phyloP scores from a whole-genome alignment of 2,329 filamentous ascomycete species.

The Phoma sp. region DNA sequence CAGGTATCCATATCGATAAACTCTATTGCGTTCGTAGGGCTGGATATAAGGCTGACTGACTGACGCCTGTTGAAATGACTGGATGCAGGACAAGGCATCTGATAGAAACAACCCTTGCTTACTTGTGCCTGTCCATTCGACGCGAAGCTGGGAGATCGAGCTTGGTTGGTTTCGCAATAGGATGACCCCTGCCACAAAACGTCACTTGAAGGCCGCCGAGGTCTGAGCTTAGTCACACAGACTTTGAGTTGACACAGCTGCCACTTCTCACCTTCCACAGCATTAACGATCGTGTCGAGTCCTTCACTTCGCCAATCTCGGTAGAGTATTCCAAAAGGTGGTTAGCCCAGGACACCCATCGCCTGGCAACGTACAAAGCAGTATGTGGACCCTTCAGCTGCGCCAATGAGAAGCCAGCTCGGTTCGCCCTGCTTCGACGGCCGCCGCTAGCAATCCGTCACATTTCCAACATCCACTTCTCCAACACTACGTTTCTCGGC shows the following conservation, averaged over 20 bases:
- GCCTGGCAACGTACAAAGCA: neutral
- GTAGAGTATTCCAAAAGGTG: no score
- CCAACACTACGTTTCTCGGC: slow-evolving; percentile 5
- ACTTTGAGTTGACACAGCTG: slow-evolving; percentile 9
- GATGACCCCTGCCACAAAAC: slow-evolving; percentile 1
- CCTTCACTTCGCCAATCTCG: neutral
- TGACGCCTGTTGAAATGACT: neutral
- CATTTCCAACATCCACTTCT: slow-evolving; percentile 24
- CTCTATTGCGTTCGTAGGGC: slow-evolving; percentile 13
- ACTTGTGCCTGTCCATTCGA: neutral
- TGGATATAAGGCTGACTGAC: slow-evolving; percentile 10
- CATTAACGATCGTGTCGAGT: neutral
- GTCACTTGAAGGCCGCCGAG: slow-evolving; percentile 1
- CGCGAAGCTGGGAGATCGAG: neutral
- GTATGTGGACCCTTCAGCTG: neutral
- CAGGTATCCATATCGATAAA: no score
- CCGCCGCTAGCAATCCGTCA: slow-evolving; percentile 28
- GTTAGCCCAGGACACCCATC: neutral
- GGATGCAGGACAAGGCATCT: no score
- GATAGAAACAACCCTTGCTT: no score
- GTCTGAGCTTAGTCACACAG: slow-evolving; percentile 14
- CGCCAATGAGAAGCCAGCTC: slow-evolving; percentile 33
- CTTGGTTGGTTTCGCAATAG: neutral
- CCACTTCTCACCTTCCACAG: neutral
- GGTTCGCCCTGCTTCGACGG: slow-evolving; percentile 22